A percentile compares a stretch with the other conserved stretches of the same genome.
These are phyloP conservation scores for Beta corolliflora DNA, from an alignment of 179 eudicot genomes.

Conservation along the genomic window DNA sequence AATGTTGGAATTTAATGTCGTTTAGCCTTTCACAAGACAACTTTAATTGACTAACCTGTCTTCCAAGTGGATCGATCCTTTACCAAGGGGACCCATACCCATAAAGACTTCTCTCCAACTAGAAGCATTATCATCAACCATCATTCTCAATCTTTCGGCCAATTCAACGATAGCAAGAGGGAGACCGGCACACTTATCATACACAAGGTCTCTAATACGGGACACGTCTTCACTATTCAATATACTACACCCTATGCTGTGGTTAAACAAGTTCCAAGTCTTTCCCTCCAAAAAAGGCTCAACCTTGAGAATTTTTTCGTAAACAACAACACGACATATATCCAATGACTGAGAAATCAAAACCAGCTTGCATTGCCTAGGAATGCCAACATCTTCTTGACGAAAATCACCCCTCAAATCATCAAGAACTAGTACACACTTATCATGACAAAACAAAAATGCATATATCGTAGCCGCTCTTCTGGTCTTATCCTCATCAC, in stretches of 20 bases:
- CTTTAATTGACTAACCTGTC: background rate
- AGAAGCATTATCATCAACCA: constrained; percentile 1
- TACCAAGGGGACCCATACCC: background rate
- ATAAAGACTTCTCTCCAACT: constrained; percentile 11
- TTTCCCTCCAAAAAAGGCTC: constrained; percentile 12
- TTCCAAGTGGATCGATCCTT: background rate
- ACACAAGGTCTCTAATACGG: background rate
- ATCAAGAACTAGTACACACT: constrained; percentile 18
- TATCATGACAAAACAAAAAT: background rate
- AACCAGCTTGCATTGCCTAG: constrained; percentile 13
- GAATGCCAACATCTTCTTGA: constrained; percentile 23
- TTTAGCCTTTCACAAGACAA: constrained; percentile 13
- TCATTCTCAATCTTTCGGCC: background rate
- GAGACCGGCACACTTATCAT: constrained; percentile 18
- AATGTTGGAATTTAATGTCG: constrained; percentile 4
- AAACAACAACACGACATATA: constrained; percentile 8
- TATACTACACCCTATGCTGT: background rate
- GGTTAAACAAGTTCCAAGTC: constrained; percentile 18
- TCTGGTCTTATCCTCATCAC: constrained; percentile 15
- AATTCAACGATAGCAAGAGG: constrained; percentile 16
- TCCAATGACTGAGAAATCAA: constrained; percentile 8
- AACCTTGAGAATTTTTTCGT: constrained; percentile 14
- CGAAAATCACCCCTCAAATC: constrained; percentile 20
- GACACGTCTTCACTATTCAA: background rate
- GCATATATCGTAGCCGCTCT: constrained; percentile 17